These are phyloP conservation scores for Hypoxylon fuscum DNA, from an alignment of 495 filamentous ascomycete species.

Conservation along the genomic window DNA sequence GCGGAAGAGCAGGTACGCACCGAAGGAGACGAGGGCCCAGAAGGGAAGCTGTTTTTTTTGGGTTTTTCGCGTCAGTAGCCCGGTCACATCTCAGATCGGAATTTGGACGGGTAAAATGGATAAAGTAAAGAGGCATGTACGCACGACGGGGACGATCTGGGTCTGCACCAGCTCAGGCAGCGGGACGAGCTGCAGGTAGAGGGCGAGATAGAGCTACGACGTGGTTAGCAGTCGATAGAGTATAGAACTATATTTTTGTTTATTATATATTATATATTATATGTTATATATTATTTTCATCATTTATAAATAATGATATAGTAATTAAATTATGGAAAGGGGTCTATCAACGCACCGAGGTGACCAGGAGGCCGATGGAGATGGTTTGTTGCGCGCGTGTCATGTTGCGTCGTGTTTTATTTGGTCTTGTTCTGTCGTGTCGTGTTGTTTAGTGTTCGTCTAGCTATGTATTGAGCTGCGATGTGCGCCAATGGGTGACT, in stretches of 20 bases:
- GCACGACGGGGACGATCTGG: constrained; percentile 76
- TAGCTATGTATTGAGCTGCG: too few species aligned
- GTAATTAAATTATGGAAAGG: neutral
- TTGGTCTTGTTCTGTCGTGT: too few species aligned
- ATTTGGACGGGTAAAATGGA: neutral
- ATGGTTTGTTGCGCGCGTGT: constrained; percentile 94
- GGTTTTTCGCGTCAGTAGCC: neutral
- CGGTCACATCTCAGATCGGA: neutral
- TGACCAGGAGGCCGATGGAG: constrained; percentile 83
- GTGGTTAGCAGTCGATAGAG: too few species aligned
- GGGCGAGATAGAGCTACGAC: constrained; percentile 89
- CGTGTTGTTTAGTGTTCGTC: too few species aligned
- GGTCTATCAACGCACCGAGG: constrained; percentile 69
- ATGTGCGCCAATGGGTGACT: too few species aligned
- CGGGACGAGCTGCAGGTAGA: constrained; percentile 86
- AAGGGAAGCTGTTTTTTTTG: constrained; percentile 83
- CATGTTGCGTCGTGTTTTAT: constrained; percentile 66
- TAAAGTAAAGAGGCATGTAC: constrained; percentile 28
- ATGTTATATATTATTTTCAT: constrained; percentile 1
- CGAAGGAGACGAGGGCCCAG: constrained; percentile 90
- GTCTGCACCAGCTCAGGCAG: constrained; percentile 76
- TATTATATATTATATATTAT: too few species aligned
- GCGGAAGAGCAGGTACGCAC: constrained; percentile 90
- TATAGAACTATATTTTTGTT: too few species aligned
- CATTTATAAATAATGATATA: neutral